phyloP scores from a whole-genome alignment of 352 stramenopile genomes.

The Pythium oligandrum region DNA sequence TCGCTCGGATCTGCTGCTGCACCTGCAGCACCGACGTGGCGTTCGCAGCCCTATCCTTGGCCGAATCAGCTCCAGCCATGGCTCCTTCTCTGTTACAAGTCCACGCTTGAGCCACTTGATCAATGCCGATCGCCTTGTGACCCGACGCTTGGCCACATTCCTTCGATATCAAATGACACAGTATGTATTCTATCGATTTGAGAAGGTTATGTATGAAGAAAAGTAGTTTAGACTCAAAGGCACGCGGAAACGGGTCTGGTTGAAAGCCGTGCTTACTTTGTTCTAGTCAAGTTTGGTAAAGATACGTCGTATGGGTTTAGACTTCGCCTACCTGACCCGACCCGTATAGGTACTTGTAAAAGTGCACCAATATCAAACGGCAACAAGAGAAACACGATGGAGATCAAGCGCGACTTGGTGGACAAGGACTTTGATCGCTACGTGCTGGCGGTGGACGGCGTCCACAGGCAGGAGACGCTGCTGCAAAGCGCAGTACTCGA shows the following conservation, averaged over 20 bases:
- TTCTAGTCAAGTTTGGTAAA: too few species aligned
- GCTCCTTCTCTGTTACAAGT: too few species aligned
- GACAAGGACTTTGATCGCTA: conserved; percentile 81
- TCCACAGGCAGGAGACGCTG: conserved; percentile 22
- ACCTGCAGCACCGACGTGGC: conserved; percentile 35
- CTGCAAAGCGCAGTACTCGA: conserved; percentile 31
- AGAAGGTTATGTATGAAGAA: conserved; percentile 1
- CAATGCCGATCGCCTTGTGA: too few species aligned
- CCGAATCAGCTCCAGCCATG: too few species aligned
- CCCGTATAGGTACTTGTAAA: conserved; percentile 8
- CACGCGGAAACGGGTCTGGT: conserved; percentile 7
- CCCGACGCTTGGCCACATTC: too few species aligned
- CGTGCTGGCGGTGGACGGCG: conserved; percentile 35
- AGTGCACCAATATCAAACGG: conserved; percentile 9
- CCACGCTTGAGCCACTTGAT: too few species aligned
- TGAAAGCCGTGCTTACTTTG: neutral
- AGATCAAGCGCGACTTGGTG: conserved; percentile 57
- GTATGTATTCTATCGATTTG: neutral
- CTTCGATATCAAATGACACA: neutral
- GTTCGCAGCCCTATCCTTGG: too few species aligned
- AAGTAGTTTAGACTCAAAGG: neutral
- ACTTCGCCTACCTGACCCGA: neutral
- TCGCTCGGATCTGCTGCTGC: conserved; percentile 80
- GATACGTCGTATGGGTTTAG: too few species aligned
- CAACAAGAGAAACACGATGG: conserved; percentile 31